A percentile compares a stretch with the other conserved stretches of the same genome.
These are phyloP conservation scores for Thermothelomyces thermophilus DNA, from an alignment of 2,329 filamentous ascomycete species.

Conservation along the genomic window DNA sequence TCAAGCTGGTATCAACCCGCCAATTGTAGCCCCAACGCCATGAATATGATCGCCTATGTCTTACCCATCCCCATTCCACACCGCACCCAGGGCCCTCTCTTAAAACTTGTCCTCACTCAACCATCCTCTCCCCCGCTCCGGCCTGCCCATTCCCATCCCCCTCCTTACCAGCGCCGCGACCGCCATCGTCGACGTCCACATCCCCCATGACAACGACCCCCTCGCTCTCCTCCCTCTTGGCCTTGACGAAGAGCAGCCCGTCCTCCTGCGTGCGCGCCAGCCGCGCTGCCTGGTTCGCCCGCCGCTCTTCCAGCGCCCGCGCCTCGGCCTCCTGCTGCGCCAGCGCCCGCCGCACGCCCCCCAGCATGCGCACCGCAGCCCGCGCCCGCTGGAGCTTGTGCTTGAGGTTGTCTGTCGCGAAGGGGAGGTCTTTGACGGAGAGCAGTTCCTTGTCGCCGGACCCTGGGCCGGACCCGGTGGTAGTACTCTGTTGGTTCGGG, in stretches of 20 bases:
- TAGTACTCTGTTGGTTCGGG: neutral
- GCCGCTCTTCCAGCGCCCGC: slow-evolving; percentile 54
- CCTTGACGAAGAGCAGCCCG: slow-evolving; percentile 36
- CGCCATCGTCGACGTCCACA: slow-evolving; percentile 16
- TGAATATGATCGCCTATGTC: neutral
- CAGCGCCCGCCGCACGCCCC: slow-evolving; percentile 61
- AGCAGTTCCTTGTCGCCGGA: slow-evolving; percentile 19
- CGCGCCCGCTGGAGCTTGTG: slow-evolving; percentile 77
- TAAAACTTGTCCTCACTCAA: neutral
- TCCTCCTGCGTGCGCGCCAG: slow-evolving; percentile 49
- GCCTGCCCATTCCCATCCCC: slow-evolving; percentile 15
- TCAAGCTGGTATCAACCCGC: neutral
- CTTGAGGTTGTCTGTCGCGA: slow-evolving; percentile 71
- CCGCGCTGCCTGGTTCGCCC: slow-evolving; percentile 54
- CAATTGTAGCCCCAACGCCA: neutral
- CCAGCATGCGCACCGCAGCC: slow-evolving; percentile 56
- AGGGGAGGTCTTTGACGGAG: slow-evolving; percentile 66
- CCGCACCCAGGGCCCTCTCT: no score
- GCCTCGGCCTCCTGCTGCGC: slow-evolving; percentile 69
- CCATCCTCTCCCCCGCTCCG: neutral
- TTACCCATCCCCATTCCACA: neutral
- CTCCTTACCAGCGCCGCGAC: slow-evolving; percentile 19
- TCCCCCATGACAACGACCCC: slow-evolving; percentile 1
- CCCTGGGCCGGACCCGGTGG: neutral
- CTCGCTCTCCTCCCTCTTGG: slow-evolving; percentile 23